phyloP scores from a whole-genome alignment of 495 filamentous ascomycete genomes.

The Daldinia caldariorum region DNA sequence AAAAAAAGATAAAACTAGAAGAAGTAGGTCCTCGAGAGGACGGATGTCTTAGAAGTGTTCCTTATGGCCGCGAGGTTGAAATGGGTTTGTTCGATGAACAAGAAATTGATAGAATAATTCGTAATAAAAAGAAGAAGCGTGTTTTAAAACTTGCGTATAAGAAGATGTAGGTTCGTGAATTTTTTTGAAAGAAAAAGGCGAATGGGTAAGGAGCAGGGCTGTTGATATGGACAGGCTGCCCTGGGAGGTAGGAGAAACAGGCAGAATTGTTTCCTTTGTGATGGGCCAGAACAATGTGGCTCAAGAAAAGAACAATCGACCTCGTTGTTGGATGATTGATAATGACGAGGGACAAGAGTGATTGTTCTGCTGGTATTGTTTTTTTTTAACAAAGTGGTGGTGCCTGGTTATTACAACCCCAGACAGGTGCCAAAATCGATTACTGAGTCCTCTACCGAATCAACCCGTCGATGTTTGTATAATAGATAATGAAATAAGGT shows the following conservation, averaged over 20 bases:
- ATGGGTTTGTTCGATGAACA: constrained; percentile 14
- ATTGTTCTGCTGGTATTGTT: constrained; percentile 21
- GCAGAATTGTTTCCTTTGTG: constrained; percentile 42
- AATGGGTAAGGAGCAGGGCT: constrained; percentile 24
- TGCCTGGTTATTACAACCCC: neutral
- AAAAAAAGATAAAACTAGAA: constrained; percentile 17
- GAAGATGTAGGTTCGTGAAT: constrained; percentile 28
- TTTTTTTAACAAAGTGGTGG: constrained; percentile 29
- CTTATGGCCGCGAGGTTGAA: constrained; percentile 11
- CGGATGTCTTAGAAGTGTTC: constrained; percentile 8
- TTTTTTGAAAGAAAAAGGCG: constrained; percentile 10
- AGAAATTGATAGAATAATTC: neutral
- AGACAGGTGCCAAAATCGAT: neutral
- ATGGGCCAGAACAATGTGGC: constrained; percentile 9
- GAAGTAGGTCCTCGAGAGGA: constrained; percentile 1
- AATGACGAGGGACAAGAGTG: constrained; percentile 15
- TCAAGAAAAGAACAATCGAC: constrained; percentile 30
- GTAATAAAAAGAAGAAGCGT: constrained; percentile 6
- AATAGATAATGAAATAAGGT: constrained; percentile 1
- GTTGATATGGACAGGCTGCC: neutral
- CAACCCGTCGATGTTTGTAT: constrained; percentile 1
- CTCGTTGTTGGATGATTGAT: constrained; percentile 33
- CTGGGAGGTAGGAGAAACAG: constrained; percentile 29
- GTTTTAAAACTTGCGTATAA: constrained; percentile 19
- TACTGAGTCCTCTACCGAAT: constrained; percentile 14